Evolutionary conservation across 345 rosid genomes (phyloP).

Genomic region (Hibiscus tridactylites): DNA sequence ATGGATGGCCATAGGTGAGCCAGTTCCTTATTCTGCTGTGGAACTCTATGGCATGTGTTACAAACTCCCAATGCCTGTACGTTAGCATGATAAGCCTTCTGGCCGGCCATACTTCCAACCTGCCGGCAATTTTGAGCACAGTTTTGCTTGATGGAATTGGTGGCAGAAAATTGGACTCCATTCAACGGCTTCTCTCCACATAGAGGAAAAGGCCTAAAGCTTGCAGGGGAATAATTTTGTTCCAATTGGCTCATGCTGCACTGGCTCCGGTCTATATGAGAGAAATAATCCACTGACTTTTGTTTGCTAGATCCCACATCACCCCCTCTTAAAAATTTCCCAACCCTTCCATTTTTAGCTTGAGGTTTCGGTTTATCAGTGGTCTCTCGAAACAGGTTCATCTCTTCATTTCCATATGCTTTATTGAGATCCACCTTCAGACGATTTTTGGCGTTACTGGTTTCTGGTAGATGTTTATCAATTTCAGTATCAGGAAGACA

Average conservation of each 20-base stretch:
- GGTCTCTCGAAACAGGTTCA: conserved; percentile 33
- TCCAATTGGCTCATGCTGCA: conserved; percentile 26
- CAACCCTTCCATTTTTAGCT: conserved; percentile 36
- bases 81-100: conserved; percentile 28
- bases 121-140: conserved; percentile 32
- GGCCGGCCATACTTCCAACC: conserved; percentile 38
- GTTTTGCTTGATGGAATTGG: conserved; percentile 26
- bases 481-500: conserved; percentile 61
- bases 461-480: conserved; percentile 33
- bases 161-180: conserved; percentile 33
- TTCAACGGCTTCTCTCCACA: conserved; percentile 35
- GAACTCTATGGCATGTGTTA: conserved; percentile 37
- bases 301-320: conserved; percentile 22
- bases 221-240: conserved; percentile 31
- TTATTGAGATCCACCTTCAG: conserved; percentile 38
- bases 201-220: conserved; percentile 28
- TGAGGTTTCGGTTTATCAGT: conserved; percentile 29
- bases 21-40: conserved; percentile 41
- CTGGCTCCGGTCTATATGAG: conserved; percentile 26
- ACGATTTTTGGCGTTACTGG: conserved; percentile 19
- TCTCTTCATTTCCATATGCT: conserved; percentile 29
- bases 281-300: conserved; percentile 35
- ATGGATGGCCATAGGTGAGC: conserved; percentile 39
- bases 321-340: conserved; percentile 21
- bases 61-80: conserved; percentile 28